Evolutionary conservation across 805 yeast genomes (phyloP).

Genomic region (Hanseniaspora taiwanica): DNA sequence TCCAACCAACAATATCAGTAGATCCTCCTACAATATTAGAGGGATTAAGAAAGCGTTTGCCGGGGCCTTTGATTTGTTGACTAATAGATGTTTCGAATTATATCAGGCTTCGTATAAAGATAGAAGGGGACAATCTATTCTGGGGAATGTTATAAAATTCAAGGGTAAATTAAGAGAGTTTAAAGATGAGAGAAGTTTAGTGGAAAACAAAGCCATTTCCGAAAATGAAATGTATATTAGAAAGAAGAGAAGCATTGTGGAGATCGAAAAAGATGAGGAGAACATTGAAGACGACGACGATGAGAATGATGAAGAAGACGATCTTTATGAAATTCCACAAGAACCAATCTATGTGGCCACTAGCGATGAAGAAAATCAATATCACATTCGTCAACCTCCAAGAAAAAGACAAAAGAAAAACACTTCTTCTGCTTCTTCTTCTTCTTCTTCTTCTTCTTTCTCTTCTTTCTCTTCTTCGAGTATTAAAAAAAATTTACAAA

Average conservation of each 20-base stretch:
- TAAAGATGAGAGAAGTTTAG: constrained; percentile 55
- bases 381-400: constrained; percentile 9
- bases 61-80: constrained; percentile 72
- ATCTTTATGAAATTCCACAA: too few species aligned
- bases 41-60: constrained; percentile 76
- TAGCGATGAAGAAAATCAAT: constrained; percentile 12
- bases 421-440: neutral
- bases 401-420: constrained; percentile 8
- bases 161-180: constrained; percentile 66
- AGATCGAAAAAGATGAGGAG: constrained; percentile 14
- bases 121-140: constrained; percentile 56
- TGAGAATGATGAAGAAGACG: constrained; percentile 15
- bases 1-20: constrained; percentile 64
- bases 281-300: constrained; percentile 13
- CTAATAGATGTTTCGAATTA: constrained; percentile 63
- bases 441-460: too few species aligned
- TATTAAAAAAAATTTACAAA: too few species aligned
- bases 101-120: constrained; percentile 51
- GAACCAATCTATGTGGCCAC: constrained; percentile 5
- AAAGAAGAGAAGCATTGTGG: constrained; percentile 16
- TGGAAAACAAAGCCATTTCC: constrained; percentile 43
- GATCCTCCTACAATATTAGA: constrained; percentile 71
- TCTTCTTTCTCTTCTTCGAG: too few species aligned
- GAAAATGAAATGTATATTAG: constrained; percentile 22
- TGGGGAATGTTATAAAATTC: constrained; percentile 68